A percentile compares a stretch with the other conserved stretches of the same genome.
phyloP scores from a whole-genome alignment of 75 land plant genomes.

The Isoetes taiwanensis region DNA sequence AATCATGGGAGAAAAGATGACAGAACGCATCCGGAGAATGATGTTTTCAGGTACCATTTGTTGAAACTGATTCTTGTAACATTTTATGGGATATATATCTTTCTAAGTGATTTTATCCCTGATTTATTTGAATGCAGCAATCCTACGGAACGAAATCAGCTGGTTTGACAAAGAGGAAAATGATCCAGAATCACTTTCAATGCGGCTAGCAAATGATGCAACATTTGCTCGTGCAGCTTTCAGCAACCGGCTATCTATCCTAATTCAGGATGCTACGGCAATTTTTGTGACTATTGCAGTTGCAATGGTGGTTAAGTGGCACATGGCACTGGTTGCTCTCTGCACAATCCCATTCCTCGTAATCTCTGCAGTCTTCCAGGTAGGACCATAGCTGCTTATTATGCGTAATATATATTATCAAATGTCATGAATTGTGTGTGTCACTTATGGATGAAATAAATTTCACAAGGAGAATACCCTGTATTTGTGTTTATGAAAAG shows the following conservation, averaged over 20 bases:
- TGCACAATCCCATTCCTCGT: conserved; percentile 74
- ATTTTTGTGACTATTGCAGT: conserved; percentile 75
- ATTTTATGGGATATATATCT: too few species aligned
- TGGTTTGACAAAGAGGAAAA: conserved; percentile 99
- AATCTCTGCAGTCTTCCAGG: conserved; percentile 89
- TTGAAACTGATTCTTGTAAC: too few species aligned
- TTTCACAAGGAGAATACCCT: too few species aligned
- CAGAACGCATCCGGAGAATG: conserved; percentile 93
- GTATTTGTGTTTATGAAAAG: too few species aligned
- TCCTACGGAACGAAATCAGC: conserved; percentile 95
- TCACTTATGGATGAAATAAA: too few species aligned
- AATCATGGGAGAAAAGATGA: conserved; percentile 99
- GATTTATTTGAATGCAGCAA: too few species aligned
- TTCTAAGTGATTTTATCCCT: too few species aligned
- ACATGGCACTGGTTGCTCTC: conserved; percentile 80
- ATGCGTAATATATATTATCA: too few species aligned
- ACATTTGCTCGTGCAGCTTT: conserved; percentile 96
- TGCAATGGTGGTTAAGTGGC: conserved; percentile 76
- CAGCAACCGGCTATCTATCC: conserved; percentile 90
- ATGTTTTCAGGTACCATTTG: conserved; percentile 86
- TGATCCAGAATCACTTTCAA: conserved; percentile 85
- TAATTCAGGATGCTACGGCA: conserved; percentile 89
- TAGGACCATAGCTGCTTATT: too few species aligned
- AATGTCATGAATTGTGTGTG: too few species aligned
- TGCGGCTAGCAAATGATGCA: conserved; percentile 99